Base-by-base conservation (phyloP, 805 yeast species). In the Komagataella populi region DNA sequence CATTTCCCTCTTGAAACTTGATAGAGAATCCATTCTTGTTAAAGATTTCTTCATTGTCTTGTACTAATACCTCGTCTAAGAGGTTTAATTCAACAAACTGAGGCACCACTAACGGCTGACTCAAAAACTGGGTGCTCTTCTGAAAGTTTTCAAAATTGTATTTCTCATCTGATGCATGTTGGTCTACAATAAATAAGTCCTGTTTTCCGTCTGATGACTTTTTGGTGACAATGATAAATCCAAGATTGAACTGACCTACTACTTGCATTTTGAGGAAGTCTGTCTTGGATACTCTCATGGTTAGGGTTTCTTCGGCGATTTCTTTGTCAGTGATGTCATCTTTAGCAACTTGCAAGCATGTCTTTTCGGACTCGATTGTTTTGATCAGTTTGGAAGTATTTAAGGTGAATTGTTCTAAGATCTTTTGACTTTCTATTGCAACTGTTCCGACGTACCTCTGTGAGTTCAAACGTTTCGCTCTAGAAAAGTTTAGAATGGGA, bases 111-210 rank as follows among this genome's bases (percentile, higher is more conserved):
- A 93, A 69, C 1, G 81, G 80, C 65, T 93, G 97, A 46, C 75
- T 72, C 47, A 78, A 75, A 55, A 90, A 80, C 0, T 70, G 67
- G 0, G 85, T 78, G 2, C 71, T 72, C 16, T 69, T 64, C 57
- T 78, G 81, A 14, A 85, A 66, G 49, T 70, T 71, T 63, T 93
- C 99, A 69, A 87, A 93, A 64, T 93, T 93, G 69, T 60, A 88
- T 58, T 90, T 93, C 60, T 93, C 99, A 68, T 93, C 99, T 56
- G 96, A 86, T 1, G 99, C 99, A 69, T 93, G 99, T 65, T 93
- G 99, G 63, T 93, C 99, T 48, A 93, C 75, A 39, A 93, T 90
- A 59, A 93, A 90, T 36, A 91, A 59, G 60, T 88, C 88, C 3
- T 53, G 53, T 22, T 66, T 64, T n/a, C 62, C 57, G 3, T 62